These are phyloP conservation scores for Pleurostoma richardsiae DNA, from an alignment of 2,329 filamentous ascomycete species.

Conservation along the genomic window DNA sequence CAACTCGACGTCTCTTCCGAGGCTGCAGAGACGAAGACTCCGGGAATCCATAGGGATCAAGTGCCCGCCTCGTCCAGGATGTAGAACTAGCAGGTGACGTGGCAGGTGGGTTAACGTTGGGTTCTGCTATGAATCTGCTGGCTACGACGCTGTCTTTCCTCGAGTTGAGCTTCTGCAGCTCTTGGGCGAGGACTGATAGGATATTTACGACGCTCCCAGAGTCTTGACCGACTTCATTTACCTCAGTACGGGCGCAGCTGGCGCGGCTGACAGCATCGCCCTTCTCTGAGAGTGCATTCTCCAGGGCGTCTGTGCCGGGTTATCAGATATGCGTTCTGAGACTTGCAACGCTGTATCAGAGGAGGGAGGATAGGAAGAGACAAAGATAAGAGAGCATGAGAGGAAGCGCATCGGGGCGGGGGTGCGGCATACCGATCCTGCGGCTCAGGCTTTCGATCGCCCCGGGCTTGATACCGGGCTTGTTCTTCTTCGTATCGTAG, in stretches of 20 bases:
- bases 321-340: not conserved
- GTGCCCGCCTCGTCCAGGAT: not conserved
- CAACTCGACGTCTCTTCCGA: not conserved
- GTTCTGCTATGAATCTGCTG: too few relatives aligned
- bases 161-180: not conserved
- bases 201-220: not conserved
- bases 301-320: not conserved
- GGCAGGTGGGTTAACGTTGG: too few relatives aligned
- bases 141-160: too few relatives aligned
- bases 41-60: not conserved
- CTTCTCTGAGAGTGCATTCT: not conserved
- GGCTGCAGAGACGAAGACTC: not conserved
- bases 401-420: not conserved
- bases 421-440: conserved; percentile 13
- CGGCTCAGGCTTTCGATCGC: conserved; percentile 27
- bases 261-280: not conserved
- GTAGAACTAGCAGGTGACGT: too few relatives aligned
- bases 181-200: not conserved
- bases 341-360: conserved; percentile 17
- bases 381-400: conserved; percentile 27
- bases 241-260: not conserved
- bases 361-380: conserved; percentile 28
- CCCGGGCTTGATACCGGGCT: conserved; percentile 25
- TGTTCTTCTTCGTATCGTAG: conserved; percentile 25
- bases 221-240: not conserved